Conservation (phyloP, 2,329 filamentous ascomycete genomes). For the Paraphaeosphaeria minitans region DNA sequence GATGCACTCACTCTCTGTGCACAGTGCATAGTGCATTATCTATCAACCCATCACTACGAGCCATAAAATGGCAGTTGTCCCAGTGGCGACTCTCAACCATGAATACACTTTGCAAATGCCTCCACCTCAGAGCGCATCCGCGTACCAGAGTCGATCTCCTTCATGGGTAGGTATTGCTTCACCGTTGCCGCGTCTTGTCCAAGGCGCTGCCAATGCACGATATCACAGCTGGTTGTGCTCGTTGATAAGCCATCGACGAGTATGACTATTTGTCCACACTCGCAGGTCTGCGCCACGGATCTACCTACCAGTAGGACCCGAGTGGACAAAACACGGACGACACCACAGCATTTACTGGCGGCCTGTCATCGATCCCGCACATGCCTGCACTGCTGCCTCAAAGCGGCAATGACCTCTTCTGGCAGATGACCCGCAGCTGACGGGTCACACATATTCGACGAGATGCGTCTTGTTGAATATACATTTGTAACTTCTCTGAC, state of each 20-base stretch:
- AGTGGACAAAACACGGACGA: not conserved
- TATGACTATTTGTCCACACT: not conserved
- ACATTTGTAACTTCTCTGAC: not conserved
- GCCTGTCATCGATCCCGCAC: not conserved
- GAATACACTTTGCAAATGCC: not conserved
- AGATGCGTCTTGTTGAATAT: not conserved
- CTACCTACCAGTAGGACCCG: not conserved
- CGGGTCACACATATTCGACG: not conserved
- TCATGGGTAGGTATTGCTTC: not conserved
- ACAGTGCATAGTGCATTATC: not conserved
- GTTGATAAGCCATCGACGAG: not conserved
- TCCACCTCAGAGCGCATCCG: not conserved
- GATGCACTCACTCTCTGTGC: no score
- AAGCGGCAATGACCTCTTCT: constrained; percentile 10
- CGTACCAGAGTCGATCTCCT: not conserved
- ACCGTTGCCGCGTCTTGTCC: not conserved
- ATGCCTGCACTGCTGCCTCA: constrained; percentile 7
- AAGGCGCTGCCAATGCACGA: not conserved
- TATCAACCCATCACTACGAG: not conserved
- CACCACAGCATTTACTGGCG: not conserved
- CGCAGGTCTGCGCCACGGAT: not conserved
- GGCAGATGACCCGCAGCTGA: no score
- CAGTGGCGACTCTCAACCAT: not conserved
- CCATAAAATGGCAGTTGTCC: not conserved
- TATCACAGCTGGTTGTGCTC: not conserved